phyloP scores from a whole-genome alignment of 2,329 filamentous ascomycete genomes.

The Aureobasidium zeae region DNA sequence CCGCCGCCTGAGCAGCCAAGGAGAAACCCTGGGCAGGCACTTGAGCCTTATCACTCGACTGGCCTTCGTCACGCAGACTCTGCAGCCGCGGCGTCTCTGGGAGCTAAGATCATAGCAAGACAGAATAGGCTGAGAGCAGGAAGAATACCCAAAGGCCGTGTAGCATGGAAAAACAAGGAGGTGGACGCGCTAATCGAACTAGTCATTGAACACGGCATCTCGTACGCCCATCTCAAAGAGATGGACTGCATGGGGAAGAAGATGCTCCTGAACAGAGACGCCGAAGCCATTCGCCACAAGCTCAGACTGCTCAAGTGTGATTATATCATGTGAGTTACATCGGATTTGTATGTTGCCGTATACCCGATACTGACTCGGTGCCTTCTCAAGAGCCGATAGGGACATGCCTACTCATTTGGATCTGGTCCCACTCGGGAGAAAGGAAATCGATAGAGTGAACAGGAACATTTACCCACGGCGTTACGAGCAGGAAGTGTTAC shows the following conservation, averaged over 20 bases:
- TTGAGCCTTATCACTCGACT: conserved; percentile 23
- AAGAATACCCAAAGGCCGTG: conserved; percentile 22
- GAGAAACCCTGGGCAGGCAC: conserved; percentile 26
- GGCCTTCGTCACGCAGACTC: conserved; percentile 19
- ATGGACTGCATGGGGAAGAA: conserved; percentile 24
- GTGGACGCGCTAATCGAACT: conserved; percentile 38
- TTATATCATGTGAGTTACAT: conserved; percentile 34
- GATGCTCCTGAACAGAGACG: conserved; percentile 29
- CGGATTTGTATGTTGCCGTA: too few relatives aligned
- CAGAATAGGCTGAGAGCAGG: conserved; percentile 31
- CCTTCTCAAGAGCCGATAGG: conserved; percentile 23
- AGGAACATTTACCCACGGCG: conserved; percentile 18
- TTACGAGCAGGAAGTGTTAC: conserved; percentile 7
- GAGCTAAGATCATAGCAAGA: conserved; percentile 1
- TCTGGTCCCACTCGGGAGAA: conserved; percentile 34
- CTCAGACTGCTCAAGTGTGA: conserved; percentile 45
- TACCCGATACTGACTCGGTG: conserved; percentile 15
- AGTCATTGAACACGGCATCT: conserved; percentile 33
- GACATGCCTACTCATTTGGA: conserved; percentile 38
- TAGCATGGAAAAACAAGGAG: conserved; percentile 31
- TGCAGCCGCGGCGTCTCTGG: background rate
- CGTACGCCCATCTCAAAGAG: conserved; percentile 40
- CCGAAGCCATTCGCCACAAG: conserved; percentile 40
- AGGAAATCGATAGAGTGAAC: conserved; percentile 29
- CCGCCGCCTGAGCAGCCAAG: conserved; percentile 20